Base-by-base conservation (phyloP, 2,329 filamentous ascomycete species). In the Sclerotinia sclerotiorum region DNA sequence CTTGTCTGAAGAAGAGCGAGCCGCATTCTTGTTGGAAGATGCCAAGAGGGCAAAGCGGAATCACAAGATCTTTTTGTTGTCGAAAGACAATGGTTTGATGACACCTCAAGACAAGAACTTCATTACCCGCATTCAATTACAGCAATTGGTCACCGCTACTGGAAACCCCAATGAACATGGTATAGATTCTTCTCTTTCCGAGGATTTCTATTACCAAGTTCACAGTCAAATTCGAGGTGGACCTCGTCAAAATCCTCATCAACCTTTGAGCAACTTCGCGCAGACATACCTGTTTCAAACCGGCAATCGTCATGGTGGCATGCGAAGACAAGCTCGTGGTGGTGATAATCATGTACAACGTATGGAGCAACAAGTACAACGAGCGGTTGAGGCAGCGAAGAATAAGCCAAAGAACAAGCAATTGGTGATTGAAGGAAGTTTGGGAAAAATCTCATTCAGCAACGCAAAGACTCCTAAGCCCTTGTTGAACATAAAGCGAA, bases 51-150 rank as follows among this genome's bases (percentile, higher is more conserved):
- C 95, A 7, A 99, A 99, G 84, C 88, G 95, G 54, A 98, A 99
- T 77, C 94, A 98, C 82, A 99, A 99, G 83, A 98, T 99, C 71
- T 94, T 94, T 81, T 84, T 96, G 54, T 82, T 97, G 65, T 97
- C 93, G 32, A 93, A 93, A 80, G 93, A 97, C 75, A 99, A 99
- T 76, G 95, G 95, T 32, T 82, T 99, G 70, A 99, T 99, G 95
- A 99, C 95, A 5, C 95, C 95, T 0, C 94, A 98, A 77, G 95
- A 99, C 81, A 99, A 99, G 84, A 99, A 97, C 78, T 99, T 98
- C 80, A 97, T 99, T 73, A 98, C 95, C 6, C 89, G 95, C 24
- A 99, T 99, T 72, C 95, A 99, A 79, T 85, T 99, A 65, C 95
- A 99, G 81, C 95, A 99, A 78, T 86, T 99, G 48, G 92, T 99